These are phyloP conservation scores for Maudiozyma serrabonitensis DNA, from an alignment of 805 yeast species.

Conservation along the genomic window DNA sequence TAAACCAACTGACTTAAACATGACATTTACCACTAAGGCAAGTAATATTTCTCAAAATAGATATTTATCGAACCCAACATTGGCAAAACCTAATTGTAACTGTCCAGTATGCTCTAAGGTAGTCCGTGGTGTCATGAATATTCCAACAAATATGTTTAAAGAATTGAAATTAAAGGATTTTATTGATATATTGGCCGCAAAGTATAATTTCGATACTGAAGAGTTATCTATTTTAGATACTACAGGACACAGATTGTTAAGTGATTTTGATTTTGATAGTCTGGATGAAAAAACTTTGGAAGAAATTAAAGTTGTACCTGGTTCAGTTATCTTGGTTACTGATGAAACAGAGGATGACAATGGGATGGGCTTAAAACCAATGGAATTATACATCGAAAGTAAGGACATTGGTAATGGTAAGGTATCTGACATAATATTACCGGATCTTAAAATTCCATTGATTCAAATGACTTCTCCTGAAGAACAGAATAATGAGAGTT, in stretches of 20 bases:
- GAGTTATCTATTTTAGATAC: conserved; percentile 26
- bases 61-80: conserved; percentile 52
- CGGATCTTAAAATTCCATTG: conserved; percentile 28
- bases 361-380: conserved; percentile 35
- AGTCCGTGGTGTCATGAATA: conserved; percentile 39
- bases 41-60: conserved; percentile 37
- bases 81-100: conserved; percentile 53
- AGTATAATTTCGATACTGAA: conserved; percentile 42
- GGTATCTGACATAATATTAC: conserved; percentile 17
- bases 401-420: conserved; percentile 7
- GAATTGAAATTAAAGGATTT: conserved; percentile 39
- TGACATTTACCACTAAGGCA: conserved; percentile 45
- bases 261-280: conserved; percentile 86
- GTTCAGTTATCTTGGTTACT: conserved; percentile 57
- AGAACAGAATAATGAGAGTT: neutral
- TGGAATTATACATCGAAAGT: conserved; percentile 48
- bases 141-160: conserved; percentile 21
- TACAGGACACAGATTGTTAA: conserved; percentile 46
- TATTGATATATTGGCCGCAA: conserved; percentile 37
- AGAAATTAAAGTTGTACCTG: conserved; percentile 46
- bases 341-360: conserved; percentile 62
- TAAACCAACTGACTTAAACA: conserved; percentile 30
- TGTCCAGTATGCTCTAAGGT: conserved; percentile 59
- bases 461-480: conserved; percentile 7
- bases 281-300: conserved; percentile 41